phyloP scores from a whole-genome alignment of 345 rosid genomes.

The Xanthoceras sorbifolium region DNA sequence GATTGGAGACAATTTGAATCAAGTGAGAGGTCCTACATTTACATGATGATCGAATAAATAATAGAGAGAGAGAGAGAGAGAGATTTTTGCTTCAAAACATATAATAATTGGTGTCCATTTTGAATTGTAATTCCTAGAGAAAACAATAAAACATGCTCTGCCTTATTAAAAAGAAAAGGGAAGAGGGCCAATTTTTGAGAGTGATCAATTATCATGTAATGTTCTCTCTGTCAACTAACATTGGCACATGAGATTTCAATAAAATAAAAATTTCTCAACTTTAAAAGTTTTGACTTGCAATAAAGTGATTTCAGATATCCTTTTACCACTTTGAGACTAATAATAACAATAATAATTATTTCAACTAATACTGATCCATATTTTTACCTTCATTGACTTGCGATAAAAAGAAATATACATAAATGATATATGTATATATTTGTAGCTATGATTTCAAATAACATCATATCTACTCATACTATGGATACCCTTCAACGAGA shows the following conservation, averaged over 20 bases:
- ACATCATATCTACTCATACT: not conserved
- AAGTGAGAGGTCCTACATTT: constrained; percentile 19
- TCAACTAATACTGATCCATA: not conserved
- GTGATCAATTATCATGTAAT: constrained; percentile 32
- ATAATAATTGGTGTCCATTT: constrained; percentile 16
- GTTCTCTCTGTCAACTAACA: constrained; percentile 27
- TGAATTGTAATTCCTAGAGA: not conserved
- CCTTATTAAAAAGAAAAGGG: constrained; percentile 20
- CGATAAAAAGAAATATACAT: not conserved
- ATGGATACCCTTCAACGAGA: constrained; percentile 16
- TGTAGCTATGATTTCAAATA: constrained; percentile 3
- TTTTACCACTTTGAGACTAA: not conserved
- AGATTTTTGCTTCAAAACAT: constrained; percentile 19
- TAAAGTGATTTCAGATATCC: not conserved
- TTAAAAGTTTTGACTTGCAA: constrained; percentile 26
- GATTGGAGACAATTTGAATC: constrained; percentile 22
- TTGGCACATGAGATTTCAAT: constrained; percentile 23
- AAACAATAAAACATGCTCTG: constrained; percentile 18
- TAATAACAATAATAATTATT: not conserved
- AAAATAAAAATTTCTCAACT: constrained; percentile 2
- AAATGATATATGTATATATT: not conserved
- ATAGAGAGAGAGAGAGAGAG: too few relatives aligned
- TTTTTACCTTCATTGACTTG: not conserved
- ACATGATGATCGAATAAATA: constrained; percentile 25
- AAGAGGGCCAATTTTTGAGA: constrained; percentile 25